Evolutionary conservation across 257 asterid species (phyloP).

Genomic region (Solanum lycopersicoides): DNA sequence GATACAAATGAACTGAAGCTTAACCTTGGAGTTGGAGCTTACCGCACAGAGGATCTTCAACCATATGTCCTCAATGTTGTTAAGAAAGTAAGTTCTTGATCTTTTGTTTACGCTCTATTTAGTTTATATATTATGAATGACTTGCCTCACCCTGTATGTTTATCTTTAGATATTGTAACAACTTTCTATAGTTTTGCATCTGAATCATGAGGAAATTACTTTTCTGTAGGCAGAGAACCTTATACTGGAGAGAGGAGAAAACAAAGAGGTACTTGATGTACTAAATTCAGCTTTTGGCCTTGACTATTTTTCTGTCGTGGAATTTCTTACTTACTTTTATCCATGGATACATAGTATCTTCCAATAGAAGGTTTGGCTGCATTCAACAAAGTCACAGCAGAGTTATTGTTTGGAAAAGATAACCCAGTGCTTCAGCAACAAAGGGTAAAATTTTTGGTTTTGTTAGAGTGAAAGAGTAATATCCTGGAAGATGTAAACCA

Average conservation of each 20-base stretch:
- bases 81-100: slow-evolving; percentile 50
- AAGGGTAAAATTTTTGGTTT: slow-evolving; percentile 36
- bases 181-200: background rate
- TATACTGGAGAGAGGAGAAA: slow-evolving; percentile 81
- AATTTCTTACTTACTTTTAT: slow-evolving; percentile 13
- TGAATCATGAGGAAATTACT: background rate
- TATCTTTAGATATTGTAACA: background rate
- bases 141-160: background rate
- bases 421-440: slow-evolving; percentile 65
- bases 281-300: background rate
- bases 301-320: background rate
- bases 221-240: slow-evolving; percentile 68
- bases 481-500: background rate
- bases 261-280: slow-evolving; percentile 70
- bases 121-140: background rate
- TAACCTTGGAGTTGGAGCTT: slow-evolving; percentile 96
- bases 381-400: slow-evolving; percentile 90
- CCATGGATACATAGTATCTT: slow-evolving; percentile 55
- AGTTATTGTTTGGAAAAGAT: slow-evolving; percentile 73
- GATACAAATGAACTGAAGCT: slow-evolving; percentile 79
- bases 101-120: background rate
- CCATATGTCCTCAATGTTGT: slow-evolving; percentile 98
- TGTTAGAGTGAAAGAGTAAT: slow-evolving; percentile 1
- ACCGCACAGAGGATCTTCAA: slow-evolving; percentile 93
- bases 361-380: slow-evolving; percentile 98